Evolutionary conservation across 805 yeast species (phyloP), one percentile per base, ranked within the genome.

Genomic region (Candida caryicola): DNA sequence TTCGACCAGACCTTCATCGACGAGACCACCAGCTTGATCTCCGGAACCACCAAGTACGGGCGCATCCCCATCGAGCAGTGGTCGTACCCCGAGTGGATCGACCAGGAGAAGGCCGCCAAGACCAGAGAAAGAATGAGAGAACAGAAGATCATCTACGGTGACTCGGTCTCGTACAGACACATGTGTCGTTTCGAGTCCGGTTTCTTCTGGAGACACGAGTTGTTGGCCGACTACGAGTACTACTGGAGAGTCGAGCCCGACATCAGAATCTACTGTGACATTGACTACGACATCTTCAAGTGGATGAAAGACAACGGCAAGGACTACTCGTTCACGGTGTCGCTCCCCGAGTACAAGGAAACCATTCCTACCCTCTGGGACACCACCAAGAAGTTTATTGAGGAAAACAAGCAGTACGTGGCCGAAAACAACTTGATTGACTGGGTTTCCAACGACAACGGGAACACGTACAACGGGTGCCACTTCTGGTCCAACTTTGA

Each of bases 241-340:
- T 89, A 89, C 71, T 89, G 96, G 96, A 79, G 96, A 66, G 95
- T 89, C 39, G 96, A 89, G 63, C 96, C 96, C 14, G 85, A 80
- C 57, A 76, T 85, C 58, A 76, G 77, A 60, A 76, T 88, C 51
- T 82, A 71, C 64, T 88, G 96, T 71, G 95, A 89, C 62, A 69
- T 89, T 42, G 79, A 82, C 54, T 83, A 81, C 61, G 99, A 91
- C 60, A 90, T 96, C 10, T 91, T 91, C 68, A 74, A 77, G 52
- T 75, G 82, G 45, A 75, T 91, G 84, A 73, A 87, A 49, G 81
- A 79, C 40, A 79, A 85, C 51, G 67, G 76, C 43, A 89, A 89
- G 63, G 80, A 77, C 43, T 93, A 91, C 60, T 95, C 95, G 2
- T 91, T 90, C 64, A 87, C 91, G 25, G 83, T 93, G 36, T 67